phyloP scores from a whole-genome alignment of 441 rosid species.

The Gossypium schwendimanii region DNA sequence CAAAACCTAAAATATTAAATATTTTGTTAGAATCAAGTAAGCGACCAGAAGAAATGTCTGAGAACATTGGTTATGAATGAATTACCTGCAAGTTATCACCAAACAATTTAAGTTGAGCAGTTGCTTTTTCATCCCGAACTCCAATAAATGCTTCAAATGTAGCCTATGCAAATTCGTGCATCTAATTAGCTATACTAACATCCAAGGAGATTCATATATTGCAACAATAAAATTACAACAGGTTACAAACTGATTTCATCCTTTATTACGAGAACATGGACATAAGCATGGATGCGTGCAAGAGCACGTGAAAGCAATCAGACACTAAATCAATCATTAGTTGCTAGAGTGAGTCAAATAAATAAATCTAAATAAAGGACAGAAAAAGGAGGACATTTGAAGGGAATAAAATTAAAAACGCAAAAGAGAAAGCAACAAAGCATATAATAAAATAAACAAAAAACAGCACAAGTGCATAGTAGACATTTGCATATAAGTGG shows the following conservation, averaged over 20 bases:
- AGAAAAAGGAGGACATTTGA: neutral
- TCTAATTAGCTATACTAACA: conserved; percentile 13
- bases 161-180: conserved; percentile 40
- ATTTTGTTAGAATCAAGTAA: conserved; percentile 14
- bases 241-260: neutral
- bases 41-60: conserved; percentile 1
- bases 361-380: neutral
- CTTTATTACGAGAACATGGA: neutral
- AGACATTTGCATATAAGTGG: neutral
- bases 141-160: conserved; percentile 87
- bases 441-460: neutral
- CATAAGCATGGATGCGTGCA: neutral
- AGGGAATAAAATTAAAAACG: neutral
- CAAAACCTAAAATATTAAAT: conserved; percentile 41
- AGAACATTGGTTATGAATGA: conserved; percentile 11
- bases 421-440: neutral
- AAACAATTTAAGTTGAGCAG: conserved; percentile 77
- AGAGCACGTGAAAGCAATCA: neutral
- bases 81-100: conserved; percentile 74
- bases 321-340: neutral
- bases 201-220: neutral
- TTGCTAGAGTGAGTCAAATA: neutral
- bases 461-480: neutral
- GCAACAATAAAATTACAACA: neutral
- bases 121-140: conserved; percentile 74